Evolutionary conservation across 2,329 filamentous ascomycete genomes (phyloP).

Genomic region (Bipolaris oryzae): DNA sequence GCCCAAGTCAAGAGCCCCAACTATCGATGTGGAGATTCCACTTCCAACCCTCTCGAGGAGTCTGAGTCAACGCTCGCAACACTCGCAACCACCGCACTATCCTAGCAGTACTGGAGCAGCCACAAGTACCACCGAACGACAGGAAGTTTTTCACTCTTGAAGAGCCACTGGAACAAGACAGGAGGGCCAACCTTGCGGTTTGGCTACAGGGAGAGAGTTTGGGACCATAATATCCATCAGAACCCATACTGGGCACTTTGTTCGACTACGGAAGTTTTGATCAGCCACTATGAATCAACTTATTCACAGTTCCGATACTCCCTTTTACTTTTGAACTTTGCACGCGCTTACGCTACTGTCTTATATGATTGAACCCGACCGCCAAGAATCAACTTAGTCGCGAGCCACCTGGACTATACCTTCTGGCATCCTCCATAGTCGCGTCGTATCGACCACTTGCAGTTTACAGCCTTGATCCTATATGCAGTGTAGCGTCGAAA

Average conservation of each 20-base stretch:
- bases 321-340: background rate
- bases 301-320: background rate
- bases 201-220: background rate
- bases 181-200: background rate
- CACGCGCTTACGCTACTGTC: background rate
- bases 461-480: background rate
- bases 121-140: background rate
- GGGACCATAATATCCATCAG: background rate
- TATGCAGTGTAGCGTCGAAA: background rate
- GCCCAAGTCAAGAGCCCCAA: conserved; percentile 37
- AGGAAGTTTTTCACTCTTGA: background rate
- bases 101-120: background rate
- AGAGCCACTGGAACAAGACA: background rate
- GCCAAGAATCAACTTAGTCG: background rate
- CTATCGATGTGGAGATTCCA: conserved; percentile 40
- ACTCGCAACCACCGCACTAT: conserved; percentile 50
- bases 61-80: conserved; percentile 33
- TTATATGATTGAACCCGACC: background rate
- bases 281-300: background rate
- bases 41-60: conserved; percentile 49
- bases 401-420: background rate
- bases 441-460: background rate
- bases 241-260: background rate
- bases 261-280: background rate
- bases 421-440: background rate